A percentile compares a stretch with the other conserved stretches of the same genome.
Evolutionary conservation across 192 early-diverging fungal genomes (phyloP).

Genomic region (Physocladia obscura): DNA sequence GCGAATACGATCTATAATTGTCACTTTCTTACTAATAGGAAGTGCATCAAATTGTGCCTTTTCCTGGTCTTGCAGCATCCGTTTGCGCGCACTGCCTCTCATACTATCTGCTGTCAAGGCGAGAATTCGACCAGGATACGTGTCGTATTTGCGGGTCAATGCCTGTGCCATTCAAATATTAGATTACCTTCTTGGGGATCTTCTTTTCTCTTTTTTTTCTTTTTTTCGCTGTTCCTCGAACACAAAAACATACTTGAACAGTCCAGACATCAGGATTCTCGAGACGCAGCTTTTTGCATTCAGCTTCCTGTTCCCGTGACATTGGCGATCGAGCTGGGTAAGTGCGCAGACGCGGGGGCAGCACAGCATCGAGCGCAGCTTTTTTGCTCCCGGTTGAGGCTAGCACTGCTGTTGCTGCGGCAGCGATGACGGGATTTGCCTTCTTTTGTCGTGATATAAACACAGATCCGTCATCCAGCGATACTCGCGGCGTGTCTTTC

Average conservation of each 20-base stretch:
- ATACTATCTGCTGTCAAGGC: slow-evolving; percentile 2
- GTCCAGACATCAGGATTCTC: slow-evolving; percentile 39
- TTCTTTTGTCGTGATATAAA: slow-evolving; percentile 37
- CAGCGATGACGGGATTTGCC: not conserved
- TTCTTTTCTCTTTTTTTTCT: not conserved
- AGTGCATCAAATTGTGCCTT: slow-evolving; percentile 35
- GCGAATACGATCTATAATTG: slow-evolving; percentile 43
- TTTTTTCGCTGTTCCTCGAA: not conserved
- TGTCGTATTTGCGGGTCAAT: slow-evolving; percentile 20
- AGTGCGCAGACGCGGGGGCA: slow-evolving; percentile 34
- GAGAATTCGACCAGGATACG: slow-evolving; percentile 16
- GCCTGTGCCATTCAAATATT: not conserved
- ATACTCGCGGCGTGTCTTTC: slow-evolving; percentile 34
- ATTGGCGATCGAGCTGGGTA: slow-evolving; percentile 20
- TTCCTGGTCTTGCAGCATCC: slow-evolving; percentile 28
- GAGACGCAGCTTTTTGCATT: slow-evolving; percentile 24
- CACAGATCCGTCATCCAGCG: slow-evolving; percentile 45
- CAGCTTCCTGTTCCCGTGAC: slow-evolving; percentile 27
- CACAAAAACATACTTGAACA: slow-evolving; percentile 13
- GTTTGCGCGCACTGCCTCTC: slow-evolving; percentile 9
- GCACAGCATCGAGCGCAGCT: not conserved
- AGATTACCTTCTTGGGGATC: too few relatives aligned
- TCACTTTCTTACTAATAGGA: slow-evolving; percentile 42
- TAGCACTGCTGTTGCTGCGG: not conserved
- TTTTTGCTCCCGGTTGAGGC: not conserved